Evolutionary conservation across 208 protist genomes (phyloP), one percentile per base, ranked within the genome.

Genomic region (Leishmania arabica): DNA sequence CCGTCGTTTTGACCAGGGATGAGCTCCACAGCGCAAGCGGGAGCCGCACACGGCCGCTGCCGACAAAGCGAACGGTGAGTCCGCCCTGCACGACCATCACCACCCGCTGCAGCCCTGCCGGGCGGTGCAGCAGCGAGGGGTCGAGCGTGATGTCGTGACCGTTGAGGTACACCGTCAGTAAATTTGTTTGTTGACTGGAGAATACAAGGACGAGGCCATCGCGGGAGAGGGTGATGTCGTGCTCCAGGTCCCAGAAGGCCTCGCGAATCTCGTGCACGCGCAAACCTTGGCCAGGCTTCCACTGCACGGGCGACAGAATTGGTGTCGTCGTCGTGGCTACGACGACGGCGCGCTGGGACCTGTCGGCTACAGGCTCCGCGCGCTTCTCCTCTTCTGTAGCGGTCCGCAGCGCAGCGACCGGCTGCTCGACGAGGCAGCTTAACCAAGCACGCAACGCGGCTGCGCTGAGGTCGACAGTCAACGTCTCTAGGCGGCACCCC

Each of bases 31-130:
- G 40, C 7, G 64, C 53, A 8, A 84, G 77, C 19, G 93, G 93
- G 9, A 97, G 81, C n/a, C 88, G 79, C 69, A 97, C 86, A 8
- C 80, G 62, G 21, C 93, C 93, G 27, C 64, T 73, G n/a, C 87
- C 85, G 2, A 84, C 82, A 76, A 97, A 89, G 4, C 91, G 90
- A 62, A 97, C 89, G 19, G 90, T 93, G 56, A 97, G 77, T 65
- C 92, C 89, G 27, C 82, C 77, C 37, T 95, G 87, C n/a, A 96
- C 86, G 15, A 96, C 77, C 79, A 95, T 89, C 21, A 96, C 86
- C 45, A 86, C 84, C 27, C 86, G 85, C 49, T 75, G 80, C 54
- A 79, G 78, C 13, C 79, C 77, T n/a, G 79, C 77, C 47, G 82
- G 82, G 49, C 65, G 82, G 37, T 54, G 74, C 37, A 88, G 78